These are phyloP conservation scores for Exophiala sideris DNA, from an alignment of 2,329 filamentous ascomycete species.

Conservation along the genomic window DNA sequence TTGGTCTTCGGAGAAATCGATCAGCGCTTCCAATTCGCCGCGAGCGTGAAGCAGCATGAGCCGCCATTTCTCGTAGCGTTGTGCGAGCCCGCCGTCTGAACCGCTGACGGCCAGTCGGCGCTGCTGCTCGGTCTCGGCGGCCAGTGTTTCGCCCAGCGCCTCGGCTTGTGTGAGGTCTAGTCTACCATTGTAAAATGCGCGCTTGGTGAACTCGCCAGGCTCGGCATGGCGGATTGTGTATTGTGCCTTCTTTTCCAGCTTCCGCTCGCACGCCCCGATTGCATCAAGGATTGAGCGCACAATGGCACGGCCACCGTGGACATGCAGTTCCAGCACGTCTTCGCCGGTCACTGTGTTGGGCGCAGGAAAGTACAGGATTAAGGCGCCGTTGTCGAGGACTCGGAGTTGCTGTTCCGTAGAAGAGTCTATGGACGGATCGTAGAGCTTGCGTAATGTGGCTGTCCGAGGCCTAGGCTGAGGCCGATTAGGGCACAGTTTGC, in stretches of 20 bases:
- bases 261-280: constrained; percentile 52
- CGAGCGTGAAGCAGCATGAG: constrained; percentile 71
- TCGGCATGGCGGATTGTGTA: constrained; percentile 75
- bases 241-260: not conserved
- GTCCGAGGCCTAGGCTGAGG: constrained; percentile 56
- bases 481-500: constrained; percentile 57
- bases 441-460: constrained; percentile 72
- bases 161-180: constrained; percentile 82
- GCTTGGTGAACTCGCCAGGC: constrained; percentile 89
- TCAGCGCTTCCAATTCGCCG: constrained; percentile 89
- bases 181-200: constrained; percentile 82
- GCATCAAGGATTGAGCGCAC: constrained; percentile 80
- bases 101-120: constrained; percentile 80
- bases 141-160: constrained; percentile 58
- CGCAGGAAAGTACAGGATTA: constrained; percentile 77
- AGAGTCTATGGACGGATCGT: constrained; percentile 51
- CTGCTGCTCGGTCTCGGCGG: constrained; percentile 84
- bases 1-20: constrained; percentile 96
- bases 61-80: constrained; percentile 80
- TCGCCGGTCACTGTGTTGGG: constrained; percentile 88
- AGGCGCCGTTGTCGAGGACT: constrained; percentile 70
- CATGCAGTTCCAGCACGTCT: constrained; percentile 85
- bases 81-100: constrained; percentile 65
- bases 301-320: constrained; percentile 89
- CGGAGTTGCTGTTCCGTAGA: constrained; percentile 31